Base-by-base conservation (phyloP, 352 stramenopile species). In the Albugo laibachii region DNA sequence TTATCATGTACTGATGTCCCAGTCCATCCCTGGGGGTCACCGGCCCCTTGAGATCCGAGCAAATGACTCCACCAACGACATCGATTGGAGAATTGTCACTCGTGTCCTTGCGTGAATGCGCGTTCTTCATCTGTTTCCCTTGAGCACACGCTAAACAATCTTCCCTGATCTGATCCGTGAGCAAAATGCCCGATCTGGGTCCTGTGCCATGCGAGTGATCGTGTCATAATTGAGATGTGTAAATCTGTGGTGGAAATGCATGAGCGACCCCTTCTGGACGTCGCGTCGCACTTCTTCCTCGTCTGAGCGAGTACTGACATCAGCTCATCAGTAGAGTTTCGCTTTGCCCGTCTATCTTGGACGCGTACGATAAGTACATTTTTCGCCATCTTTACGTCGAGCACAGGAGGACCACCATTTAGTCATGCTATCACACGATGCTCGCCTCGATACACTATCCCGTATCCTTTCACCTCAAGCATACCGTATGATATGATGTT, bases 101-200 rank as follows among this genome's bases (percentile, higher is more conserved):
- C 0, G 39, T 45, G 41, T 57, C 45, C 36, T 54, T 12, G 18
- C 35, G 42, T 5, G 54, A 39, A 38, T 61, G 49, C 14, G 5
- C 0, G 0, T 38, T 45, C 1, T 20, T 13, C 0, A 38, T 57
- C 27, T 52, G 27, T 46, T 59, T 59, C 14, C 49, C 54, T 21
- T 59, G 15, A 0, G 54, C 49, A 19, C 54, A 59, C 0, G 43
- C 47, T 11, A 49, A 13, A 11, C 54, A 59, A 18, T 48, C 13
- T 15, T 16, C 13, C 1, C 44, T 34, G 21, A 16, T 3, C 11
- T 1, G 13, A 13, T 50, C 36, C 5, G 41, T 59, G 0, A 55
- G 53, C 43, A 36, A 24, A 14, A 52, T 45, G 2, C 31, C 31
- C 18, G 42, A 8, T 20, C 13, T 0, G 36, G 42, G 4, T 50